phyloP scores from a whole-genome alignment of 768 basidiomycete species.

The Auricularia heimuer region DNA sequence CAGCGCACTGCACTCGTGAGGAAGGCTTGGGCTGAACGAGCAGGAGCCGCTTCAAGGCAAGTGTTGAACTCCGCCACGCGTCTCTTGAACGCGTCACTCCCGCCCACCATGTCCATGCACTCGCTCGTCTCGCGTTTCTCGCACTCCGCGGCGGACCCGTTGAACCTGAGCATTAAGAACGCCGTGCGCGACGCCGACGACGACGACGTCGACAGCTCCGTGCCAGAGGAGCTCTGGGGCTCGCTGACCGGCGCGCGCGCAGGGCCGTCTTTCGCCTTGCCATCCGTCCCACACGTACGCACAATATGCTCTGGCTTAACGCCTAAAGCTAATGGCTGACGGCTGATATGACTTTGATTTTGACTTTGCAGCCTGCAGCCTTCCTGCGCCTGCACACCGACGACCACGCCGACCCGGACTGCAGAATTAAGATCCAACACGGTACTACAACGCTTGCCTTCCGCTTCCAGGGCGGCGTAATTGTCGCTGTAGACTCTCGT shows the following conservation, averaged over 20 bases:
- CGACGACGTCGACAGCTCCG: constrained; percentile 51
- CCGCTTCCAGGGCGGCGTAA: constrained; percentile 91
- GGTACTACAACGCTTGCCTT: constrained; percentile 98
- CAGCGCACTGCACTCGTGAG: too few species aligned
- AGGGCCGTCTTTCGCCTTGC: constrained; percentile 61
- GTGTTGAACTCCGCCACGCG: neutral
- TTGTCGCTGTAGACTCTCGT: constrained; percentile 98
- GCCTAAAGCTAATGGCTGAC: neutral
- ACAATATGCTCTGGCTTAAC: neutral
- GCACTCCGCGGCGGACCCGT: constrained; percentile 31
- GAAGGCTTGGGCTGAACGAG: too few species aligned
- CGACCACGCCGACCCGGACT: constrained; percentile 86
- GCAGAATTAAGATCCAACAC: constrained; percentile 96
- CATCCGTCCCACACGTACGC: constrained; percentile 68
- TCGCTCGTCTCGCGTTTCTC: constrained; percentile 56
- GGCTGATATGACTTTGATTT: neutral
- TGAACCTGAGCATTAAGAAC: constrained; percentile 39
- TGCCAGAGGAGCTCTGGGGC: constrained; percentile 68
- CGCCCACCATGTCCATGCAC: constrained; percentile 44
- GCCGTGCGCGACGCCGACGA: constrained; percentile 27
- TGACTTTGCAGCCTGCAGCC: constrained; percentile 57
- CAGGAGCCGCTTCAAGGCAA: too few species aligned
- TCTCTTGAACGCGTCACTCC: constrained; percentile 1
- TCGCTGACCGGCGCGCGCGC: constrained; percentile 80
- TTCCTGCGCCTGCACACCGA: constrained; percentile 93